phyloP scores from a whole-genome alignment of 331 rosid genomes.

The Stylosanthes scabra region DNA sequence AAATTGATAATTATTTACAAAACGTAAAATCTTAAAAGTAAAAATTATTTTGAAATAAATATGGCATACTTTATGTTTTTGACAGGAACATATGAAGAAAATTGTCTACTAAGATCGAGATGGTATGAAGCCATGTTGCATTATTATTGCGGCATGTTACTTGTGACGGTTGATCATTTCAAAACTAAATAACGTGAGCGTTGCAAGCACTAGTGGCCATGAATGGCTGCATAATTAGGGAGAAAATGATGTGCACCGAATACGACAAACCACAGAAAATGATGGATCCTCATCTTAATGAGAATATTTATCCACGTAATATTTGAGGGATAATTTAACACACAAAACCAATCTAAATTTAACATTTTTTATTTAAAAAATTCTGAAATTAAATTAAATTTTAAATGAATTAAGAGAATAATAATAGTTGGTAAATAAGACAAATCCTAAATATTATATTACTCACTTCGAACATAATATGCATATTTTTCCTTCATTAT shows the following conservation, averaged over 20 bases:
- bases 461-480: no score
- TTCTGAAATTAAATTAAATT: no score
- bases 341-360: no score
- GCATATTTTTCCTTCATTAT: neutral
- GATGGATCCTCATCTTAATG: neutral
- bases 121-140: neutral
- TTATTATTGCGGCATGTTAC: neutral
- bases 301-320: neutral
- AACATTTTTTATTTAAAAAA: no score
- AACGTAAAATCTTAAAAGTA: no score
- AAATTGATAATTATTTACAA: no score
- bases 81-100: neutral
- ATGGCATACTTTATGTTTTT: neutral
- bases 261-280: neutral
- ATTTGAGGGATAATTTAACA: neutral
- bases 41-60: no score
- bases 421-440: no score
- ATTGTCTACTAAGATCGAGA: no score
- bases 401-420: no score
- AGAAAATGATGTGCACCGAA: neutral
- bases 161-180: neutral
- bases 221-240: neutral
- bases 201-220: neutral
- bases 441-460: no score
- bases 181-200: neutral